Percentiles rank a stretch among this genome's conserved stretches.
Conservation (phyloP, 2,329 filamentous ascomycete species). For the Ilyonectria mors-panacis region DNA sequence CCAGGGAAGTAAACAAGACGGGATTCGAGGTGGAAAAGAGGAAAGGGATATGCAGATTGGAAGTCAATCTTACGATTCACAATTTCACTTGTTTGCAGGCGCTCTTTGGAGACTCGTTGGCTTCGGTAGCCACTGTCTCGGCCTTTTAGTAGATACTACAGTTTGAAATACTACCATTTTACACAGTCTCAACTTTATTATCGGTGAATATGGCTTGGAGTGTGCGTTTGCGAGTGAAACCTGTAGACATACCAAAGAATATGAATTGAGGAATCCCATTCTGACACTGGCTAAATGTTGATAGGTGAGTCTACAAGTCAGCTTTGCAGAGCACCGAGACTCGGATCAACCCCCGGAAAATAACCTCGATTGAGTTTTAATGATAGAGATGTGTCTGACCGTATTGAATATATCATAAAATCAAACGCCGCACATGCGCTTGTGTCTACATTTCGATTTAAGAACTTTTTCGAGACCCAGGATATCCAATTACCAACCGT, state of each 20-base stretch:
- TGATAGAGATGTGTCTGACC: too few relatives aligned
- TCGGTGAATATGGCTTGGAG: background rate
- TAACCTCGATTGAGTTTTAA: too few relatives aligned
- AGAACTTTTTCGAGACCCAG: too few relatives aligned
- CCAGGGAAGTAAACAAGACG: conserved; percentile 1
- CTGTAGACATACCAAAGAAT: background rate
- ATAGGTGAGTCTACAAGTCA: too few relatives aligned
- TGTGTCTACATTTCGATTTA: too few relatives aligned
- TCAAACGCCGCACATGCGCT: too few relatives aligned
- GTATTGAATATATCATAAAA: too few relatives aligned
- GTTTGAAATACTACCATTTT: background rate
- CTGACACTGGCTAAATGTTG: too few relatives aligned
- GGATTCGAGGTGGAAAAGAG: background rate
- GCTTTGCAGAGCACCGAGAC: too few relatives aligned
- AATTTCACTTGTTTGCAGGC: background rate
- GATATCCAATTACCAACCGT: too few relatives aligned
- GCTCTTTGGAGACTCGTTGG: background rate
- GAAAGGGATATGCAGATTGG: background rate
- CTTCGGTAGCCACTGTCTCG: background rate
- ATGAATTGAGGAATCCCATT: too few relatives aligned
- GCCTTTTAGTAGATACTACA: background rate
- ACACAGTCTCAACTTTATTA: background rate
- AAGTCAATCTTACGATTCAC: background rate
- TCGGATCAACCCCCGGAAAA: too few relatives aligned
- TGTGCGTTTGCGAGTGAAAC: background rate